Evolutionary conservation across 306 rosid species (phyloP), one percentile per base, ranked within the genome.

Genomic region (Pachyrhizus erosus): DNA sequence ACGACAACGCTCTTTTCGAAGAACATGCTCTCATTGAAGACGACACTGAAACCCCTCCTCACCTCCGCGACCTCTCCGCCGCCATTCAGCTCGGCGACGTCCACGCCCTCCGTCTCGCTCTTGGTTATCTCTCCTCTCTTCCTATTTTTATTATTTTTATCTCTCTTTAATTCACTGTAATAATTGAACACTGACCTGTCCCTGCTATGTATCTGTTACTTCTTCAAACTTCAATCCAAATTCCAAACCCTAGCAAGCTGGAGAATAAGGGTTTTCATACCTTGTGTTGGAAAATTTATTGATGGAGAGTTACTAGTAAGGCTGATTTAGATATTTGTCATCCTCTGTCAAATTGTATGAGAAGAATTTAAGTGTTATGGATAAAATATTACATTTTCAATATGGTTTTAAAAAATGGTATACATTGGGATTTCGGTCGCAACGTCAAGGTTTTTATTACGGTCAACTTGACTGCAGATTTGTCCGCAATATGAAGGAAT

Each of bases 1-100:
- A 93, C 10, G 90, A 91, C 8, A 87, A 88, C 75, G 92, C 89
- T 10, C 92, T 96, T 27, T 93, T 95, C 86, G 96, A 89, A 83
- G 98, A 89, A 73, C 84, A 89, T 7, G 89, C 77, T 49, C 29
- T 88, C 49, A 31, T 66, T 10, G 93, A 84, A 29, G 77, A 81
- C 21, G 82, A 67, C 14, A 2, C 84, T 27, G 85, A 87, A 5
- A 85, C 90, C 1, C 99, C 97, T 62, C 96, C 96, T 57, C 93
- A 93, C 83, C 96, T 96, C 66, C 95, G 89, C 27, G 91, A 88
- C 89, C 86, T 96, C 77, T 86, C 89, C 54, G 65, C 74, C 73
- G 98, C 97, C 52, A 80, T 91, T 69, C 80, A 90, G 86, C 58
- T 34, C 40, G 99, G 98, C 81, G 90, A 91, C 85, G 34, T 62